A percentile compares a stretch with the other conserved stretches of the same genome.
These are phyloP conservation scores for Russula lepida DNA, from an alignment of 768 basidiomycete species.

Conservation along the genomic window DNA sequence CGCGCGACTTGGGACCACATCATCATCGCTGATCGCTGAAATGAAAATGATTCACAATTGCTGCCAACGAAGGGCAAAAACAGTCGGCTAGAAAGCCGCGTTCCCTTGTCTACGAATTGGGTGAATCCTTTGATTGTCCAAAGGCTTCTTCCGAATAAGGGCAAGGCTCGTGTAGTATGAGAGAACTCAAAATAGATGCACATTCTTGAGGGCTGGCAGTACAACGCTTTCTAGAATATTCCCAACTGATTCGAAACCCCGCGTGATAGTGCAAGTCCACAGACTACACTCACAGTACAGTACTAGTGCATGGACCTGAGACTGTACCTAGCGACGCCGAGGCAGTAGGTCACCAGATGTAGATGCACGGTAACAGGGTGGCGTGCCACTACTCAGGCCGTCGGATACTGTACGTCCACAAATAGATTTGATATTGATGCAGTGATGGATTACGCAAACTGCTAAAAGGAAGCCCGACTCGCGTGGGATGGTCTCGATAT, in stretches of 20 bases:
- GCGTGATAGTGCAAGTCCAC: neutral
- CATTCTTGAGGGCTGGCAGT: neutral
- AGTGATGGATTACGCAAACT: neutral
- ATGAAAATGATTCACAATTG: neutral
- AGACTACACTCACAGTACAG: neutral
- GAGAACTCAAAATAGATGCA: neutral
- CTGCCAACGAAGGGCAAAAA: neutral
- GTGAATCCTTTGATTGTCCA: neutral
- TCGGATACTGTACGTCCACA: neutral
- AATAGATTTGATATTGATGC: neutral
- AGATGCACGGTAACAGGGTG: no score
- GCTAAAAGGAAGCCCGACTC: neutral
- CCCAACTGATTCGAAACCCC: neutral
- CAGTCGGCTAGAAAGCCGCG: neutral
- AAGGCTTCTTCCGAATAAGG: neutral
- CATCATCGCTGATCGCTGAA: neutral
- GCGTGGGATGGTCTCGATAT: neutral
- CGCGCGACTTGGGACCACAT: neutral
- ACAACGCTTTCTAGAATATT: neutral
- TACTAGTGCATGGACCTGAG: no score
- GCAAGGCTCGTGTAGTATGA: neutral
- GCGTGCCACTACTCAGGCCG: neutral
- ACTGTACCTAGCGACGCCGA: neutral
- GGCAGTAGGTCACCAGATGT: neutral
- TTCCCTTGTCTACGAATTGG: neutral